phyloP scores from a whole-genome alignment of 1,284 basidiomycete species.

The Microbotryum intermedium region DNA sequence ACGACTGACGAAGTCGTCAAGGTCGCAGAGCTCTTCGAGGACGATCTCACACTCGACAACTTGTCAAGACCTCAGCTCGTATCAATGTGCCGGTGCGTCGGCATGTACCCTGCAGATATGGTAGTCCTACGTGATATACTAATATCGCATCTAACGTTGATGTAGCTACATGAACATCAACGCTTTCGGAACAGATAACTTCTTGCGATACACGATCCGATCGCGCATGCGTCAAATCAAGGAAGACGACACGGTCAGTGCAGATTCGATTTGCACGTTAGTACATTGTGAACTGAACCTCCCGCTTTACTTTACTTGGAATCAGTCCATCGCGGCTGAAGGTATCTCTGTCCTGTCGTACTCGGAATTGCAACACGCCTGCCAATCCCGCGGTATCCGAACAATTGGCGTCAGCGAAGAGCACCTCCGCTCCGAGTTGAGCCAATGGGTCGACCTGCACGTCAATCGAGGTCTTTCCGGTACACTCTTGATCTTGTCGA shows the following conservation, averaged over 20 bases:
- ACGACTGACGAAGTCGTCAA: constrained; percentile 81
- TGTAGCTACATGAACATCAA: constrained; percentile 83
- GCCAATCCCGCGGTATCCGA: constrained; percentile 87
- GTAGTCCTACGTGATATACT: no score
- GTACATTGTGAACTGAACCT: neutral
- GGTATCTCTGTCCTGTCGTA: constrained; percentile 85
- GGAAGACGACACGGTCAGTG: constrained; percentile 66
- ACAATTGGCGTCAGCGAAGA: constrained; percentile 48
- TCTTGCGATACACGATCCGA: constrained; percentile 87
- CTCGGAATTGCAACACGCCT: constrained; percentile 81
- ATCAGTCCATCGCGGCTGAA: constrained; percentile 71
- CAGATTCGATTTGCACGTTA: no score
- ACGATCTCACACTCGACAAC: constrained; percentile 96
- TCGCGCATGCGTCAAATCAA: constrained; percentile 73
- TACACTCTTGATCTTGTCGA: constrained; percentile 80
- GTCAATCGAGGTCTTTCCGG: constrained; percentile 77
- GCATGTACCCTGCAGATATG: neutral
- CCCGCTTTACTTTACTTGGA: neutral
- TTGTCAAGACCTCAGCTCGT: constrained; percentile 93
- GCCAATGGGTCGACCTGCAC: constrained; percentile 91
- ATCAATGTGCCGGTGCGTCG: constrained; percentile 67
- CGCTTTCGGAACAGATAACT: constrained; percentile 98
- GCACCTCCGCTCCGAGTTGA: constrained; percentile 70
- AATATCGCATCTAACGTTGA: neutral
- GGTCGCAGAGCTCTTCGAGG: constrained; percentile 93